Conservation (phyloP, 148 eudicot genomes). For the Polygonum aviculare region DNA sequence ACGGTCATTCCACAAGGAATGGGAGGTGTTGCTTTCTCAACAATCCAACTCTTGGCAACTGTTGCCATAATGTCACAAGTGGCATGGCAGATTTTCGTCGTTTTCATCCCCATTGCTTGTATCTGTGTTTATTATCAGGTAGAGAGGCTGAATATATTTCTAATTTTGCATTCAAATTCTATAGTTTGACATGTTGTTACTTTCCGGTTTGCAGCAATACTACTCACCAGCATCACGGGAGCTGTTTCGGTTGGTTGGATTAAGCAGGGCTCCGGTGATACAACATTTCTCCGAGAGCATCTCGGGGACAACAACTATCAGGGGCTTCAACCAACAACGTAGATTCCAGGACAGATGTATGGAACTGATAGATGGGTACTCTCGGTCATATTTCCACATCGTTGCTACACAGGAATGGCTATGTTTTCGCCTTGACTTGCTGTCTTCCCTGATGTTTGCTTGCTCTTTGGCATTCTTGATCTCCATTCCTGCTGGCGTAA, state of each 20-base stretch:
- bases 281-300: conserved; percentile 58
- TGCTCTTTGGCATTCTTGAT: conserved; percentile 42
- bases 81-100: conserved; percentile 89
- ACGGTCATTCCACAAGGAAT: too few species aligned
- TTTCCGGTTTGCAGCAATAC: conserved; percentile 43
- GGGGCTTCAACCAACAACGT: conserved; percentile 43
- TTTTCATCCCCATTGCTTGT: conserved; percentile 89
- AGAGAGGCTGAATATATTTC: conserved; percentile 13
- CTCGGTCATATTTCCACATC: conserved; percentile 33
- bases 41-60: conserved; percentile 80
- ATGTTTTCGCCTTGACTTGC: conserved; percentile 39
- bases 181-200: too few species aligned
- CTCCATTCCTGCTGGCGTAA: conserved; percentile 33
- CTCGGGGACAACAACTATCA: conserved; percentile 46
- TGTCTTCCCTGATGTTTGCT: conserved; percentile 38
- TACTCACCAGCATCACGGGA: conserved; percentile 98
- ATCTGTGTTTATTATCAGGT: conserved; percentile 49
- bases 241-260: conserved; percentile 42
- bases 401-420: conserved; percentile 48
- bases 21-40: conserved; percentile 90
- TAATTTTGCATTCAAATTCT: too few species aligned
- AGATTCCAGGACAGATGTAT: conserved; percentile 29
- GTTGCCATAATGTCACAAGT: conserved; percentile 96
- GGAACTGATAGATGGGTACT: conserved; percentile 26
- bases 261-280: conserved; percentile 51